Conservation (phyloP, 495 filamentous ascomycete species). For the Penicillium arizonense region DNA sequence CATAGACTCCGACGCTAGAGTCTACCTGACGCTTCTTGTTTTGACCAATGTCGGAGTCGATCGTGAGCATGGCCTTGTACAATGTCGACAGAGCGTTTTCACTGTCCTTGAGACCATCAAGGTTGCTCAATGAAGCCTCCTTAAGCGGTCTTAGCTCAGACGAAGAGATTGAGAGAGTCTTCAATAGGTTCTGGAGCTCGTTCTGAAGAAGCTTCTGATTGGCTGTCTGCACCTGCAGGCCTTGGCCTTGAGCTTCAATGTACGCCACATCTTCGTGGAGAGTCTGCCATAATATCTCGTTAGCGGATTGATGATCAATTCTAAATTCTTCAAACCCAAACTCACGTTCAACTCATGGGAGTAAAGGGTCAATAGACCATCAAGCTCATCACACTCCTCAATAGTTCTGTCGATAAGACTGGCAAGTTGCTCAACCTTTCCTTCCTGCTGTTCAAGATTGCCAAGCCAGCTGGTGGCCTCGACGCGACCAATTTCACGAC, state of each 20-base stretch:
- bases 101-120: constrained; percentile 68
- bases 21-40: constrained; percentile 46
- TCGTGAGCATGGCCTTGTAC: constrained; percentile 92
- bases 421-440: constrained; percentile 78
- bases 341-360: constrained; percentile 89
- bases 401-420: constrained; percentile 83
- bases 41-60: constrained; percentile 73
- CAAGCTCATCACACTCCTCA: constrained; percentile 91
- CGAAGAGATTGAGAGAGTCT: constrained; percentile 81
- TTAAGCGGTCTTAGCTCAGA: constrained; percentile 70
- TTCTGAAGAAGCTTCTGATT: constrained; percentile 93
- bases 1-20: constrained; percentile 58
- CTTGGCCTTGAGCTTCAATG: constrained; percentile 95
- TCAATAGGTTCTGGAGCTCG: constrained; percentile 77
- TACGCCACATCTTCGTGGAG: constrained; percentile 93
- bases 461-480: constrained; percentile 92
- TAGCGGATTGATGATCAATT: background rate
- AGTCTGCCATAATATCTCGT: constrained; percentile 52
- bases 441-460: constrained; percentile 85
- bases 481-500: constrained; percentile 82
- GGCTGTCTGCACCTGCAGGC: constrained; percentile 92
- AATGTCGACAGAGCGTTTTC: constrained; percentile 75
- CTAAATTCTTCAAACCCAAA: constrained; percentile 8
- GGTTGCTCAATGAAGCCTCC: constrained; percentile 69
- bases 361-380: constrained; percentile 89